Percentiles rank a stretch among this genome's conserved stretches.
phyloP scores from a whole-genome alignment of 257 asterid species.

The Ophiorrhiza pumila region DNA sequence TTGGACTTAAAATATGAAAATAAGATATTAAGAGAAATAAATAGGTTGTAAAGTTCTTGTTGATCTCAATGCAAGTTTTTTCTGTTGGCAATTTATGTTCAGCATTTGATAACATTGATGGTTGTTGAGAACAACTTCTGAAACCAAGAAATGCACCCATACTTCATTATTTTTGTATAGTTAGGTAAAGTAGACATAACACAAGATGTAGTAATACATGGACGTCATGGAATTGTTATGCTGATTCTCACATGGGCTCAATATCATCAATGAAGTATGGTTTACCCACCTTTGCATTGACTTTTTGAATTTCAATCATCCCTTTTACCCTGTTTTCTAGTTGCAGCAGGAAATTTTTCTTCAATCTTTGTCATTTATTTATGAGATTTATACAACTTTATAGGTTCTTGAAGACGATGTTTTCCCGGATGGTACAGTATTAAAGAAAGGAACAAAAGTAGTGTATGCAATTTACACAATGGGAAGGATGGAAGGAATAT shows the following conservation, averaged over 20 bases:
- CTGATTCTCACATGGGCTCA: too few species aligned
- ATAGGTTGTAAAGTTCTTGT: neutral
- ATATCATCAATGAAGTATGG: neutral
- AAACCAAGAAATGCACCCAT: neutral
- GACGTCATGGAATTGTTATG: neutral
- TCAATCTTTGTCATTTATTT: neutral
- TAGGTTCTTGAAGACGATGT: conserved; percentile 78
- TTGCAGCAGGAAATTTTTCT: neutral
- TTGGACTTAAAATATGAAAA: neutral
- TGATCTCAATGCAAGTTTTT: neutral
- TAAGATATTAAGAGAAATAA: too few species aligned
- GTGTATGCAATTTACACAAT: conserved; percentile 84
- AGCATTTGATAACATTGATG: neutral
- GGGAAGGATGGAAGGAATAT: conserved; percentile 87
- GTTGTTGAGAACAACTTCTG: neutral
- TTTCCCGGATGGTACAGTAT: conserved; percentile 81
- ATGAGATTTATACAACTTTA: neutral
- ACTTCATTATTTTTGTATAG: neutral
- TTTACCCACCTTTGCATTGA: conserved; percentile 8
- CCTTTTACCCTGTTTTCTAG: too few species aligned
- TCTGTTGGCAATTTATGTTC: neutral
- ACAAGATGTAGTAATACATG: too few species aligned
- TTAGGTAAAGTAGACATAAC: neutral
- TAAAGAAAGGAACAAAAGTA: conserved; percentile 87
- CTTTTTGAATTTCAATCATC: neutral